These are phyloP conservation scores for Funneliformis mosseae DNA, from an alignment of 192 early-diverging fungal species.

Conservation along the genomic window DNA sequence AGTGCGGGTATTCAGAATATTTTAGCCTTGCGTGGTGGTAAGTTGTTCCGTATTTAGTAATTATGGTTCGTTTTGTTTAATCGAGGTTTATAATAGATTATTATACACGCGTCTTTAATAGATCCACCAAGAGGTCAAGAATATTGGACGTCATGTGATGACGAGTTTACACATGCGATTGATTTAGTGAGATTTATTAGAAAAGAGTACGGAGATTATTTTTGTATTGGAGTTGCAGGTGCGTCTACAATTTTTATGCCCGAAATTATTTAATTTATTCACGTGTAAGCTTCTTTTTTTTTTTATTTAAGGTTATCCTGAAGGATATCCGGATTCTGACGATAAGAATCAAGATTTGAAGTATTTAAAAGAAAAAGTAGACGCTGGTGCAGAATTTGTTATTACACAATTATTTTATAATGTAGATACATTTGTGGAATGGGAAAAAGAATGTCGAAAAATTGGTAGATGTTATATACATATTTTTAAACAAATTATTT, in stretches of 20 bases:
- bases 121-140: conserved; percentile 83
- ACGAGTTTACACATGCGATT: conserved; percentile 77
- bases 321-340: conserved; percentile 84
- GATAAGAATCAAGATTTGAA: conserved; percentile 73
- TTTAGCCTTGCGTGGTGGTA: conserved; percentile 87
- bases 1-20: conserved; percentile 90
- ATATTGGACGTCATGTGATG: conserved; percentile 76
- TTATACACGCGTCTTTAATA: background rate
- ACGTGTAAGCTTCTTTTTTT: background rate
- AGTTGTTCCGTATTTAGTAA: background rate
- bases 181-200: conserved; percentile 93
- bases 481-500: background rate
- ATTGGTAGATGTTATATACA: conserved; percentile 55
- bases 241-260: background rate
- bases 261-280: background rate
- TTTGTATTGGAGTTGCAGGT: conserved; percentile 95
- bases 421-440: conserved; percentile 73
- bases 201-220: conserved; percentile 83
- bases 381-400: conserved; percentile 92
- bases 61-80: background rate
- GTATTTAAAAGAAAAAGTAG: conserved; percentile 83
- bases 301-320: conserved; percentile 66
- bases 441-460: conserved; percentile 70
- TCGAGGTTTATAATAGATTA: background rate
- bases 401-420: conserved; percentile 98